phyloP scores from a whole-genome alignment of 345 rosid genomes.

The Citrus medica region DNA sequence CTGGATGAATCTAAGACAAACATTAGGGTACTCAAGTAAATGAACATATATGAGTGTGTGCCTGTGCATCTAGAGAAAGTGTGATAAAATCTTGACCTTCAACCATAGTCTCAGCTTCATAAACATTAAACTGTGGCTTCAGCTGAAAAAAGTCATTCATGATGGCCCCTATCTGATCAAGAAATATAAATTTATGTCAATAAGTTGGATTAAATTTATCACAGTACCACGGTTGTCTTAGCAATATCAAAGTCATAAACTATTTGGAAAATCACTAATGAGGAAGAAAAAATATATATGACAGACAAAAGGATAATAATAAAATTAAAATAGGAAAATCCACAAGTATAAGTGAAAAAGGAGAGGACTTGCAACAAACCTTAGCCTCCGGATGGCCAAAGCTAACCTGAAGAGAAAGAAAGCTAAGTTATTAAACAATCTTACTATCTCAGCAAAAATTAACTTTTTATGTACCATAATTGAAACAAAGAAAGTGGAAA shows the following conservation, averaged over 20 bases:
- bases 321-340: neutral
- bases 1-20: too few relatives aligned
- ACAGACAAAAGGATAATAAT: neutral
- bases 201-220: neutral
- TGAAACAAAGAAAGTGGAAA: neutral
- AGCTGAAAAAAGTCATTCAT: constrained; percentile 92
- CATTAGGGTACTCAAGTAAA: too few relatives aligned
- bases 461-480: neutral
- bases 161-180: constrained; percentile 77
- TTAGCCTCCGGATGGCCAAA: constrained; percentile 89
- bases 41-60: too few relatives aligned
- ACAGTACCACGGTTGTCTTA: neutral
- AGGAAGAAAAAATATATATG: neutral
- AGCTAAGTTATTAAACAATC: constrained; percentile 12
- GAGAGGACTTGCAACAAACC: constrained; percentile 39
- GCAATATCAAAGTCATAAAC: neutral
- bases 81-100: constrained; percentile 56
- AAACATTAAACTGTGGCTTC: constrained; percentile 76
- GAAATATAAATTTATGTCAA: constrained; percentile 17
- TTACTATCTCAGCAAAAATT: neutral
- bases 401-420: constrained; percentile 61
- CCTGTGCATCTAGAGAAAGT: neutral
- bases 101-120: constrained; percentile 88
- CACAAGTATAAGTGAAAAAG: neutral
- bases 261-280: neutral